Conservation (phyloP, 2,329 filamentous ascomycete species). For the Penicillium sp. region DNA sequence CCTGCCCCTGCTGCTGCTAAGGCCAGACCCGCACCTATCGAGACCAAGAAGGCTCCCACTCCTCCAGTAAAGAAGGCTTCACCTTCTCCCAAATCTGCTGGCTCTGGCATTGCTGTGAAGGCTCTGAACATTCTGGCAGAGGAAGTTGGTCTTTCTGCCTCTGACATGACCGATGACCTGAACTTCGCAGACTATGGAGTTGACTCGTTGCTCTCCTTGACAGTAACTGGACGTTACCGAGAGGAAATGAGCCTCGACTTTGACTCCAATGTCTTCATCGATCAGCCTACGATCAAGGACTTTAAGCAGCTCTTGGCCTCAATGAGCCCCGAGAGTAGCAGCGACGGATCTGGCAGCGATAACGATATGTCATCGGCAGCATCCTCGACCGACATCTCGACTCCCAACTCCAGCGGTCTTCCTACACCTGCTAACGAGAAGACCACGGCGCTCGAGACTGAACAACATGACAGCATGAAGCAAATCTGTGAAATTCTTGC, state of each 20-base stretch:
- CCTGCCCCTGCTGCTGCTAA: conserved; percentile 17
- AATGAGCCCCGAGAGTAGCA: conserved; percentile 32
- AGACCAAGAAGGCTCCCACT: conserved; percentile 30
- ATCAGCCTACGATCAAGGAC: conserved; percentile 59
- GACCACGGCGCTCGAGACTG: conserved; percentile 13
- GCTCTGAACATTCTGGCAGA: conserved; percentile 42
- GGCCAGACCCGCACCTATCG: conserved; percentile 23
- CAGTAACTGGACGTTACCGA: conserved; percentile 61
- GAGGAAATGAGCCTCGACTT: conserved; percentile 62
- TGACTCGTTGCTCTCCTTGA: conserved; percentile 61
- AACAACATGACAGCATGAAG: conserved; percentile 36
- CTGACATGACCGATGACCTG: conserved; percentile 59
- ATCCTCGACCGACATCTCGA: conserved; percentile 35
- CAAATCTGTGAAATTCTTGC: conserved; percentile 43
- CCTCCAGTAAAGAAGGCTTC: conserved; percentile 23
- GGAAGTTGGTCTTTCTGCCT: conserved; percentile 57
- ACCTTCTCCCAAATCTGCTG: conserved; percentile 29
- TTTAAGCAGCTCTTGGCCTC: conserved; percentile 57
- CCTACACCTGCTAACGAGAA: conserved; percentile 31
- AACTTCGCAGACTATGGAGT: conserved; percentile 63
- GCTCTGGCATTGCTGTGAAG: conserved; percentile 32
- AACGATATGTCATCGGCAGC: conserved; percentile 29
- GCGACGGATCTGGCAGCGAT: conserved; percentile 32
- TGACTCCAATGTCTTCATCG: conserved; percentile 59
- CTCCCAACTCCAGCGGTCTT: conserved; percentile 35